These are phyloP conservation scores for Colletotrichum orbiculare DNA, from an alignment of 2,329 filamentous ascomycete species.

Conservation along the genomic window DNA sequence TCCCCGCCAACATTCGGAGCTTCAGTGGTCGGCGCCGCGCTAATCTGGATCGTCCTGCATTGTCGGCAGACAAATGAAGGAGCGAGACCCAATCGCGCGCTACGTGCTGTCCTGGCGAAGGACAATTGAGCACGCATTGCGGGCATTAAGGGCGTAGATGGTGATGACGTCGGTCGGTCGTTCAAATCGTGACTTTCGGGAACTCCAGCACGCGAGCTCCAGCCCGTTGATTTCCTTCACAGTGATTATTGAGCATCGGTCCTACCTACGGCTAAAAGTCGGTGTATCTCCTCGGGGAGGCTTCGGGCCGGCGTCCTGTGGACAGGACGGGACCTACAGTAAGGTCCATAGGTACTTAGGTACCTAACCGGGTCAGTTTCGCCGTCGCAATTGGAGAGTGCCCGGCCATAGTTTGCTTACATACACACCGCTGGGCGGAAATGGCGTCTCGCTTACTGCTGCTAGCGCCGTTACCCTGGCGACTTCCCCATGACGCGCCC, in stretches of 20 bases:
- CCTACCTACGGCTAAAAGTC: slow-evolving; percentile 26
- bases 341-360: too few relatives aligned
- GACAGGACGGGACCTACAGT: too few relatives aligned
- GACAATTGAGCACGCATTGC: slow-evolving; percentile 58
- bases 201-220: slow-evolving; percentile 11
- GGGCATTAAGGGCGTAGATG: slow-evolving; percentile 19
- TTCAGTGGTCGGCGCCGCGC: slow-evolving; percentile 68
- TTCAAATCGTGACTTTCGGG: slow-evolving; percentile 20
- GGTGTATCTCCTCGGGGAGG: slow-evolving; percentile 6
- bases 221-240: too few relatives aligned
- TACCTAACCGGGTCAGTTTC: too few relatives aligned
- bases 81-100: slow-evolving; percentile 41
- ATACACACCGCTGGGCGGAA: neutral
- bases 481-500: slow-evolving; percentile 17
- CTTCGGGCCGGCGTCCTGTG: neutral
- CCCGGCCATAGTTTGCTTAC: neutral
- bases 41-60: slow-evolving; percentile 72
- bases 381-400: neutral
- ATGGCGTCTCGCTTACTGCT: neutral
- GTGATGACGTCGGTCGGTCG: slow-evolving; percentile 28
- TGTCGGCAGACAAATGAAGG: slow-evolving; percentile 61
- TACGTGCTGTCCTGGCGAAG: slow-evolving; percentile 49
- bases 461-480: slow-evolving; percentile 20
- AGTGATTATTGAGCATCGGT: slow-evolving; percentile 3
- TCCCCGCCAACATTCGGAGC: slow-evolving; percentile 62